Conservation (phyloP, 2,329 filamentous ascomycete genomes). For the Rutstroemia sp. region DNA sequence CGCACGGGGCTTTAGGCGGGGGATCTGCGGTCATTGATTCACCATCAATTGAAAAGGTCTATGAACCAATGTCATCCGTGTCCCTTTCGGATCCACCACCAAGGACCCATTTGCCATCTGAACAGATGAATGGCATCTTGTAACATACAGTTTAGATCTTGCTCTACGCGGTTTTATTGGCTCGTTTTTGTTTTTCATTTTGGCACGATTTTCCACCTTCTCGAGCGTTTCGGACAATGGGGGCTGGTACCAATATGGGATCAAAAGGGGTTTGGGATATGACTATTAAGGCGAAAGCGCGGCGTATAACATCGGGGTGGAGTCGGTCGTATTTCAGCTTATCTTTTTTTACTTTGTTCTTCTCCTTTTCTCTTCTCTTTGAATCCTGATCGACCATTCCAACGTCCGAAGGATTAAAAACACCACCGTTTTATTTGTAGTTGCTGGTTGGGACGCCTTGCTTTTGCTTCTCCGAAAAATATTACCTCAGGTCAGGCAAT, state of each 20-base stretch:
- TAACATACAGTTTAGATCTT: constrained; percentile 31
- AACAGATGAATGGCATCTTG: constrained; percentile 27
- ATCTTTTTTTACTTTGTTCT: background rate
- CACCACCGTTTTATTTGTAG: background rate
- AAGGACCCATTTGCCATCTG: constrained; percentile 14
- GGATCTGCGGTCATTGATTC: constrained; percentile 31
- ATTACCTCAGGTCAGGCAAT: constrained; percentile 3
- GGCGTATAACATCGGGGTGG: constrained; percentile 7
- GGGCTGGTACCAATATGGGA: constrained; percentile 11
- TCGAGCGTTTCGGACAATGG: constrained; percentile 14
- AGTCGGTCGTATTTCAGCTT: constrained; percentile 3
- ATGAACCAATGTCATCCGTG: constrained; percentile 15
- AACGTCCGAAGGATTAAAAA: background rate
- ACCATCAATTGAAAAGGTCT: constrained; percentile 28
- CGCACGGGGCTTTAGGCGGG: constrained; percentile 27
- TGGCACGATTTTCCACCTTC: constrained; percentile 19
- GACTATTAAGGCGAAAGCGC: constrained; percentile 1
- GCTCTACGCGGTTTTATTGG: constrained; percentile 15
- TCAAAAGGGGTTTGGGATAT: constrained; percentile 23
- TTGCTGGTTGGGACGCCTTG: background rate
- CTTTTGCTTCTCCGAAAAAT: background rate
- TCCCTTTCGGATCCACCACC: constrained; percentile 8
- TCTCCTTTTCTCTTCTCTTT: background rate
- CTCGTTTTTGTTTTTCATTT: constrained; percentile 15
- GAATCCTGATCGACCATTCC: background rate